phyloP scores from a whole-genome alignment of 106 monocot genomes.

The Xerophyta viscosa region DNA sequence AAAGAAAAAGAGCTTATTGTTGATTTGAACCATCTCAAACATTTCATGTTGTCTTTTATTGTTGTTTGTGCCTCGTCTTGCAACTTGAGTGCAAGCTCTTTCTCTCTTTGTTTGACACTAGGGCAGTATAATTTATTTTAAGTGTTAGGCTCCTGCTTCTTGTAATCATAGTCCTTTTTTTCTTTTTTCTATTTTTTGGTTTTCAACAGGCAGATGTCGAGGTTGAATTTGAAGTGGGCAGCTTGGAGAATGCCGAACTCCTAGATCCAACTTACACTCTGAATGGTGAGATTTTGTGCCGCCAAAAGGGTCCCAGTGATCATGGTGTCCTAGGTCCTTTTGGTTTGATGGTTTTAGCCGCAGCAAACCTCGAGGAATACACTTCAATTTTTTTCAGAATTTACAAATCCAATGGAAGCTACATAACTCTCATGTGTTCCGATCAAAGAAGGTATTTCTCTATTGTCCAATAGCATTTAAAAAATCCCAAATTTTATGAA shows the following conservation, averaged over 20 bases:
- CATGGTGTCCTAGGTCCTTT: constrained; percentile 45
- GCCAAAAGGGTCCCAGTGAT: constrained; percentile 12
- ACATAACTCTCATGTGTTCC: constrained; percentile 36
- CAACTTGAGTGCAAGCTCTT: no score
- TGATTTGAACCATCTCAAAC: no score
- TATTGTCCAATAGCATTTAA: no score
- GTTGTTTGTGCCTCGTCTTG: no score
- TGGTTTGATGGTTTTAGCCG: constrained; percentile 44
- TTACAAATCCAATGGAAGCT: constrained; percentile 15
- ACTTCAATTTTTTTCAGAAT: constrained; percentile 55
- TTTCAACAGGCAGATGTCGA: constrained; percentile 63
- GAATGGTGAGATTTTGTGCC: constrained; percentile 24
- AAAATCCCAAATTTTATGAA: no score
- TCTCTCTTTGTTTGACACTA: no score
- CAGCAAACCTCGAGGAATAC: constrained; percentile 27
- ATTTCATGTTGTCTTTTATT: no score
- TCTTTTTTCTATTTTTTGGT: no score
- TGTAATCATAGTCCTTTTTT: no score
- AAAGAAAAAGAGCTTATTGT: no score
- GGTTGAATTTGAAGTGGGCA: constrained; percentile 43
- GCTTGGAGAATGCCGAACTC: constrained; percentile 36
- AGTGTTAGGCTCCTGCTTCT: no score
- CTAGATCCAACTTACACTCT: constrained; percentile 23
- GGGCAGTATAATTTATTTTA: no score
- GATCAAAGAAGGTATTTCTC: constrained; percentile 32